Base-by-base conservation (phyloP, 176 grass and related monocot genomes). In the Triticum urartu region DNA sequence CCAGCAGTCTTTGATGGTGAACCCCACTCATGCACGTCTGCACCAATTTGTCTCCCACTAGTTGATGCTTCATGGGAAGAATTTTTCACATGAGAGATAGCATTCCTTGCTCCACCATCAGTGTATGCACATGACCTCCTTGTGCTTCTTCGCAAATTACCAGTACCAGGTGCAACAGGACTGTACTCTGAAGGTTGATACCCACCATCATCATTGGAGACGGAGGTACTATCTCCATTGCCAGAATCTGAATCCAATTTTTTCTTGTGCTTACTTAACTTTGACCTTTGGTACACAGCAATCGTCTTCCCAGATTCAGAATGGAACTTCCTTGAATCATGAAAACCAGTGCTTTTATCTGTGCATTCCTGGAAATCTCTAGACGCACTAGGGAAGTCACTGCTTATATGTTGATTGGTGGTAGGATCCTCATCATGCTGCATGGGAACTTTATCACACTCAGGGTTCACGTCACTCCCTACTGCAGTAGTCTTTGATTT, bases 201-300 rank as follows among this genome's bases (percentile, higher is more conserved):
- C 65, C 88, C 90, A 79, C 33, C 89, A 86, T 92, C 84, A 21
- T 94, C 76, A 12, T 93, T 93, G 40, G 91, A 95, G 66, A 91
- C 62, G 48, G 92, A 91, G 80, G 90, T 94, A 80, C 86, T 94
- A 84, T 98, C 96, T 24, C 92, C 91, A 15, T 90, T 89, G 60
- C 52, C 48, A 77, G 75, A 79, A 89, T 93, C 88, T 81, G 59
- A 90, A 82, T 92, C 91, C 34, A 74, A 58, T 66, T 50, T 89
- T 71, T 92, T 95, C 84, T 24, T 92, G 47, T 79, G 64, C 83
- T 86, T 92, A 48, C 80, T 92, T 84, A 77, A 54, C 50, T 87
- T 95, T 63, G 82, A 94, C 80, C 96, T 95, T 82, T 48, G 94
- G 89, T 98, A 98, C 25, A 98, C 93, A 75, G 86, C 86, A 84